A percentile compares a stretch with the other conserved stretches of the same genome.
Conservation (phyloP, 352 stramenopile species). For the Phytopythium chamaehyphon region DNA sequence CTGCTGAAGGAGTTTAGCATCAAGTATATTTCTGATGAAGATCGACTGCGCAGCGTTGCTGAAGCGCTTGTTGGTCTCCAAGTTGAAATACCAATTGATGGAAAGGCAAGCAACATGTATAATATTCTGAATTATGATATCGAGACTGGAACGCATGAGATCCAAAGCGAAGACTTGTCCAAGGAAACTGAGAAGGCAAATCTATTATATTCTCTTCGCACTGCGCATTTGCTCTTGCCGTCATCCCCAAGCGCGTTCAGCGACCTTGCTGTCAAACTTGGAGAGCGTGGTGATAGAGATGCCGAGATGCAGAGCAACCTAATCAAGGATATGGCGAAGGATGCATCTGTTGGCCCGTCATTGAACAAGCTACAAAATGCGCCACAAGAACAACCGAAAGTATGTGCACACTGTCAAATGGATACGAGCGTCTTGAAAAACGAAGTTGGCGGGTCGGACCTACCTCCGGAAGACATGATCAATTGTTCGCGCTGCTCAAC, state of each 20-base stretch:
- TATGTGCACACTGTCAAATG: conserved; percentile 4
- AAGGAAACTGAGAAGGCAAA: background rate
- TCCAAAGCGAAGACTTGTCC: background rate
- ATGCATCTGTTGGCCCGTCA: background rate
- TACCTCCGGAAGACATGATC: conserved; percentile 35
- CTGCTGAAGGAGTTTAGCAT: background rate
- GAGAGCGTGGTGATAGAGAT: conserved; percentile 1
- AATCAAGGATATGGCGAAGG: conserved; percentile 6
- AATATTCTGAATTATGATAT: background rate
- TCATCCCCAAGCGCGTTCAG: background rate
- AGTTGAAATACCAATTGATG: background rate
- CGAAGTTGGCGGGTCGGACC: background rate
- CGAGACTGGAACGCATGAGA: background rate
- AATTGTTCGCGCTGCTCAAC: conserved; percentile 48
- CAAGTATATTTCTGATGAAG: background rate
- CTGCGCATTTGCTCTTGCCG: background rate
- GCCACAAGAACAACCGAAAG: background rate
- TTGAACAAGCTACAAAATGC: background rate
- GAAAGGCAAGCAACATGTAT: background rate
- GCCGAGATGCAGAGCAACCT: conserved; percentile 1
- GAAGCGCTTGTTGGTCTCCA: conserved; percentile 4
- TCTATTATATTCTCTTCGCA: background rate
- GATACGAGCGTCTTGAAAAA: background rate
- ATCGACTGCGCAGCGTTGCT: background rate
- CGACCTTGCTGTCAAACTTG: conserved; percentile 3